Conservation (phyloP, 352 stramenopile species). For the Pythium periplocum region DNA sequence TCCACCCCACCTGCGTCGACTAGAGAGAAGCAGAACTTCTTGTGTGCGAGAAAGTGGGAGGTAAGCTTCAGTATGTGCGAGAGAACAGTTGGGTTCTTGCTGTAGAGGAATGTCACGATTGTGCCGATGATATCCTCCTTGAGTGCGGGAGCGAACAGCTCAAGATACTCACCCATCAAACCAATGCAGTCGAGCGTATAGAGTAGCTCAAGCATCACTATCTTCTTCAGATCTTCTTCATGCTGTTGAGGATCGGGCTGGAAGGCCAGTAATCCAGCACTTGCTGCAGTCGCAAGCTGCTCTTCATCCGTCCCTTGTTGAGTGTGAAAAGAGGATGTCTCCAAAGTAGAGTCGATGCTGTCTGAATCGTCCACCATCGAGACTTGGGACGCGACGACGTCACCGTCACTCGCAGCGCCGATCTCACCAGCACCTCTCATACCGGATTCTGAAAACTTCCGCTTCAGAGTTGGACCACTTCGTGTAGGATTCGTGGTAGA, state of each 20-base stretch:
- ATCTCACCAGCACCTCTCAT: neutral
- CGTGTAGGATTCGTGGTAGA: neutral
- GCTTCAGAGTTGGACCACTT: conserved; percentile 5
- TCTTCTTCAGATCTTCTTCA: conserved; percentile 71
- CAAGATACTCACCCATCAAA: conserved; percentile 80
- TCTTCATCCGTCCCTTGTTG: no score
- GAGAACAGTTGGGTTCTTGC: conserved; percentile 72
- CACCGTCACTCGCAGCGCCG: neutral
- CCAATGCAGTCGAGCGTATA: conserved; percentile 82
- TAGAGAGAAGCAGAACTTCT: conserved; percentile 78
- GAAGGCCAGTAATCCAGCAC: conserved; percentile 6
- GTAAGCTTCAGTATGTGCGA: conserved; percentile 80
- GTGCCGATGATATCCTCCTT: conserved; percentile 83
- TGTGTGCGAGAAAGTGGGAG: conserved; percentile 82
- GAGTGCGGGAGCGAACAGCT: conserved; percentile 73
- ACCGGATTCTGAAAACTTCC: conserved; percentile 5
- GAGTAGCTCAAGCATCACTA: conserved; percentile 79
- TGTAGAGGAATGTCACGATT: conserved; percentile 82
- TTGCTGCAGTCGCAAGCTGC: neutral
- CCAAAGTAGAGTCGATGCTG: neutral
- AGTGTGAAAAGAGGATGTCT: no score
- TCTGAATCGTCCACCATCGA: neutral
- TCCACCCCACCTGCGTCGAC: conserved; percentile 72
- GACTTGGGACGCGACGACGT: neutral
- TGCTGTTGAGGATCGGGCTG: conserved; percentile 39